Conservation (phyloP, 768 basidiomycete genomes). For the Leccinum olivaceopallidum region DNA sequence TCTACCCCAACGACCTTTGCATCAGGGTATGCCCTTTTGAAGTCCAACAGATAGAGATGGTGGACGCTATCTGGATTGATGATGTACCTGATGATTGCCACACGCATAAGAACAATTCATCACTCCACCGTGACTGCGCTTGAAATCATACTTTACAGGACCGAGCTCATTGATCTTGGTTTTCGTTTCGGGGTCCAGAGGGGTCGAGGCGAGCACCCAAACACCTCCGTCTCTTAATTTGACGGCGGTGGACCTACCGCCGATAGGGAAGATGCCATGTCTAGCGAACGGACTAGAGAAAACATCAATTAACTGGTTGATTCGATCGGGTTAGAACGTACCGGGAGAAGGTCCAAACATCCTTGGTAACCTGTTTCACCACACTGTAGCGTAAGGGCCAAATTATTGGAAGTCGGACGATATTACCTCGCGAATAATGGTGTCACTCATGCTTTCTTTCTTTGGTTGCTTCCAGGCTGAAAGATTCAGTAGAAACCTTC, state of each 20-base stretch:
- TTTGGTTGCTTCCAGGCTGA: slow-evolving; percentile 5
- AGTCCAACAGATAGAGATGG: slow-evolving; percentile 60
- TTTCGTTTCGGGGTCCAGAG: slow-evolving; percentile 66
- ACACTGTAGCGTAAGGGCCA: slow-evolving; percentile 1
- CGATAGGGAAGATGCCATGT: slow-evolving; percentile 68
- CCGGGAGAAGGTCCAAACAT: slow-evolving; percentile 69
- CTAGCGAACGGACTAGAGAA: slow-evolving; percentile 62
- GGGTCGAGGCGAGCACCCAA: slow-evolving; percentile 83
- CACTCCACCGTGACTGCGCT: background rate
- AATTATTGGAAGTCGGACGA: background rate
- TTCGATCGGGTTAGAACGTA: slow-evolving; percentile 26
- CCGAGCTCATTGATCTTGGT: slow-evolving; percentile 62
- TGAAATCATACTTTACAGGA: slow-evolving; percentile 53
- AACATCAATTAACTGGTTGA: slow-evolving; percentile 7
- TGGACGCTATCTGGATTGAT: slow-evolving; percentile 59
- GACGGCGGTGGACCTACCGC: slow-evolving; percentile 83
- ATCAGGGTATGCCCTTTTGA: slow-evolving; percentile 66
- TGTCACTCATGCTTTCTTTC: slow-evolving; percentile 33
- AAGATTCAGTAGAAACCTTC: slow-evolving; percentile 8
- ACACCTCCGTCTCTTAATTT: slow-evolving; percentile 66
- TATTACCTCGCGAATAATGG: slow-evolving; percentile 45
- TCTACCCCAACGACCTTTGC: slow-evolving; percentile 73
- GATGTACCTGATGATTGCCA: slow-evolving; percentile 46
- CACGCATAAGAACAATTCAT: background rate
- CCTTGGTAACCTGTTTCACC: slow-evolving; percentile 43